Percentiles rank a stretch among this genome's conserved stretches.
phyloP scores from a whole-genome alignment of 2,329 filamentous ascomycete species.

The Sporothrix schenckii region DNA sequence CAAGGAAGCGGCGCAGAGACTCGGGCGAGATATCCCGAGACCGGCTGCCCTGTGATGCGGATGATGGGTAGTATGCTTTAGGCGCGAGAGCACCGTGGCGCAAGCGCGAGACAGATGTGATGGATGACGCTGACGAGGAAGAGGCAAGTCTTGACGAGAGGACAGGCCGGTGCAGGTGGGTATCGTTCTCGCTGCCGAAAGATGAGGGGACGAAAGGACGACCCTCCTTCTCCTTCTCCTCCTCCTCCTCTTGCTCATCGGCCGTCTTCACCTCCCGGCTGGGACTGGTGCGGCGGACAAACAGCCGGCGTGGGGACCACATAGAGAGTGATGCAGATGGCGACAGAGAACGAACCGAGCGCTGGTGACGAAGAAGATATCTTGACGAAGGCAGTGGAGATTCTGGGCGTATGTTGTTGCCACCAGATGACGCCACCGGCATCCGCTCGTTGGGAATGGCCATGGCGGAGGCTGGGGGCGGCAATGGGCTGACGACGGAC shows the following conservation, averaged over 20 bases:
- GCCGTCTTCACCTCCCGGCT: slow-evolving; percentile 17
- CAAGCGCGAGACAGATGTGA: slow-evolving; percentile 15
- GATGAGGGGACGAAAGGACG: neutral
- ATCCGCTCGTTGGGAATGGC: slow-evolving; percentile 14
- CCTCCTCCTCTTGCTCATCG: neutral
- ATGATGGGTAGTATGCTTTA: neutral
- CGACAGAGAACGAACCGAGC: slow-evolving; percentile 52
- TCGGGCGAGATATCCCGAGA: slow-evolving; percentile 60
- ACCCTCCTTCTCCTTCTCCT: neutral
- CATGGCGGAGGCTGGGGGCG: slow-evolving; percentile 14
- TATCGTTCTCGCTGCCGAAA: neutral
- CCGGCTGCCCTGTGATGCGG: slow-evolving; percentile 34
- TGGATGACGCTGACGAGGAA: slow-evolving; percentile 29
- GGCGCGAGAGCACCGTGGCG: slow-evolving; percentile 8
- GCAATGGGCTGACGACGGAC: slow-evolving; percentile 32
- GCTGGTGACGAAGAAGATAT: slow-evolving; percentile 42
- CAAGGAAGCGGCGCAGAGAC: slow-evolving; percentile 56
- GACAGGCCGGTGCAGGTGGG: slow-evolving; percentile 39
- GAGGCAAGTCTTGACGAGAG: slow-evolving; percentile 36
- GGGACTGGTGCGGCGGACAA: slow-evolving; percentile 31
- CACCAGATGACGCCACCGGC: neutral
- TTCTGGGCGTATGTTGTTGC: slow-evolving; percentile 7
- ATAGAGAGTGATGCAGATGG: slow-evolving; percentile 48
- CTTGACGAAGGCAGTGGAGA: slow-evolving; percentile 18
- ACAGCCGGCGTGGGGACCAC: slow-evolving; percentile 34